Evolutionary conservation across 441 rosid species (phyloP).

Genomic region (Bocquillonia castaneifolia): DNA sequence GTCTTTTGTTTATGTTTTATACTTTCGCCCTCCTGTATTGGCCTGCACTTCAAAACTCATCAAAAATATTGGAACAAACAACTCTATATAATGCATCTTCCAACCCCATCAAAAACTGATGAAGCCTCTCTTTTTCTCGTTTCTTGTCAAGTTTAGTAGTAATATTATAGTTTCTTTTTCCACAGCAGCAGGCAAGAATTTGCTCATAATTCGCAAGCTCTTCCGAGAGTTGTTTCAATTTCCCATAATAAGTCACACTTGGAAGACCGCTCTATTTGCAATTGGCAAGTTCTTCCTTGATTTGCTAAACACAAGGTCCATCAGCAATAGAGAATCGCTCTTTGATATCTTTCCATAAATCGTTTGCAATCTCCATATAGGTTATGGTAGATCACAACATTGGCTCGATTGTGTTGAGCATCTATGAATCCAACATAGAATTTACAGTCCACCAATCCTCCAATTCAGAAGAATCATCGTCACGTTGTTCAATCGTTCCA

Average conservation of each 20-base stretch:
- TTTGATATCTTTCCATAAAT: conserved; percentile 17
- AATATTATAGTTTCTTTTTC: not conserved
- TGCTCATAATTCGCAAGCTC: not conserved
- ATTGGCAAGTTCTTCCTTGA: not conserved
- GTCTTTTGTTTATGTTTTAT: too few relatives aligned
- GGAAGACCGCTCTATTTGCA: not conserved
- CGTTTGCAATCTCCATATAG: conserved; percentile 1
- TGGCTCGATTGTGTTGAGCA: conserved; percentile 17
- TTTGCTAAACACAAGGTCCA: conserved; percentile 9
- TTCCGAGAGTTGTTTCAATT: not conserved
- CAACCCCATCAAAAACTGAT: conserved; percentile 6
- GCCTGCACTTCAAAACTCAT: not conserved
- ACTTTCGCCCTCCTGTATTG: fast-evolving
- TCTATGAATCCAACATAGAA: conserved; percentile 9
- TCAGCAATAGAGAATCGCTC: conserved; percentile 6
- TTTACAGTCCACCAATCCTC: conserved; percentile 22
- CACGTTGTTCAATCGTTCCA: conserved; percentile 1
- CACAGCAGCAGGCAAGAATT: not conserved
- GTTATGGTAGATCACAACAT: conserved; percentile 7
- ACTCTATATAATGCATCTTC: conserved; percentile 7
- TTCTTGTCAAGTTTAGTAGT: not conserved
- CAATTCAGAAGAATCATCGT: not conserved
- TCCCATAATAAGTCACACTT: not conserved
- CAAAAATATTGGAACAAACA: conserved; percentile 3
- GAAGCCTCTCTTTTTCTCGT: not conserved